A percentile compares a stretch with the other conserved stretches of the same genome.
Conservation (phyloP, 352 stramenopile species). For the Pythium pectinolyticum region DNA sequence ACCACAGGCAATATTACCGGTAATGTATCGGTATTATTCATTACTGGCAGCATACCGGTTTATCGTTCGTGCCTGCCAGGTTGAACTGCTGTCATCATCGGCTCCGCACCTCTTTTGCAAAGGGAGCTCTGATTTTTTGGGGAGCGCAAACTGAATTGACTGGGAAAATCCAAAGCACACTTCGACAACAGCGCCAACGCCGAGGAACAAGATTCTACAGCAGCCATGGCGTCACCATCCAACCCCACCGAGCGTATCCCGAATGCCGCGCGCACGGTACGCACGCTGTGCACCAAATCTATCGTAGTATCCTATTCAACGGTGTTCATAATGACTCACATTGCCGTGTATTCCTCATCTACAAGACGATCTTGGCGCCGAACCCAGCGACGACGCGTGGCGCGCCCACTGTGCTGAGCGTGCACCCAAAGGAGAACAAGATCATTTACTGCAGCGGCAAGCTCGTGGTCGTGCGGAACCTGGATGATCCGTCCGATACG, state of each 20-base stretch:
- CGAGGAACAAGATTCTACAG: background rate
- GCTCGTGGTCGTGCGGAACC: slow-evolving; percentile 88
- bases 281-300: background rate
- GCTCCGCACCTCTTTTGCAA: slow-evolving; percentile 8
- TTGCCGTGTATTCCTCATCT: background rate
- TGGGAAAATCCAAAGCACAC: background rate
- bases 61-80: background rate
- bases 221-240: slow-evolving; percentile 43
- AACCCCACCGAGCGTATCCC: slow-evolving; percentile 73
- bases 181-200: background rate
- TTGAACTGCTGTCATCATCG: background rate
- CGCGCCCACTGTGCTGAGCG: slow-evolving; percentile 59
- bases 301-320: no score
- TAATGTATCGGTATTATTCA: no score
- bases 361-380: slow-evolving; percentile 56
- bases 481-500: slow-evolving; percentile 79
- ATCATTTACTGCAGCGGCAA: slow-evolving; percentile 93
- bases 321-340: background rate
- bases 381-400: slow-evolving; percentile 76
- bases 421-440: slow-evolving; percentile 87
- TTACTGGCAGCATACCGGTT: no score
- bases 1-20: no score
- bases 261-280: slow-evolving; percentile 48
- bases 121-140: slow-evolving; percentile 9
- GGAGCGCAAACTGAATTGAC: background rate